These are phyloP conservation scores for Euphorbia lathyris DNA, from an alignment of 345 rosid genomes.

Conservation along the genomic window DNA sequence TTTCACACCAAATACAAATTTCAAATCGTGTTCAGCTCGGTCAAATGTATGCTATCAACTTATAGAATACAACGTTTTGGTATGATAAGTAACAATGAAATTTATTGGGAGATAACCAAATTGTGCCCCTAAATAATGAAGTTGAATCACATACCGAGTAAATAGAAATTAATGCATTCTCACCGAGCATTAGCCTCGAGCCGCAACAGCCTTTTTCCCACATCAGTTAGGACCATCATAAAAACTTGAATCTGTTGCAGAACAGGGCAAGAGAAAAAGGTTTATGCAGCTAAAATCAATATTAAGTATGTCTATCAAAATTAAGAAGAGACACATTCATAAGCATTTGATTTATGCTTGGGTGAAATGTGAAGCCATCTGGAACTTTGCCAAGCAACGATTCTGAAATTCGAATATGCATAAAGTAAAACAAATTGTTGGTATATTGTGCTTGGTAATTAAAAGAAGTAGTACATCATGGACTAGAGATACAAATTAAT, in stretches of 20 bases:
- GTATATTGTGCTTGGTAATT: neutral
- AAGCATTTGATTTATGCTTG: constrained; percentile 90
- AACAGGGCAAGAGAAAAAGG: neutral
- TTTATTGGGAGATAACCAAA: neutral
- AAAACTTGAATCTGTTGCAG: neutral
- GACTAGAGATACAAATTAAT: constrained; percentile 1
- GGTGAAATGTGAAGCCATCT: constrained; percentile 87
- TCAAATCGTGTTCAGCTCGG: neutral
- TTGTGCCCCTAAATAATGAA: neutral
- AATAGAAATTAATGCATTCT: neutral
- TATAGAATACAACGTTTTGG: neutral
- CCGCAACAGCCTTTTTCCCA: neutral
- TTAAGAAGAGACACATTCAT: constrained; percentile 35
- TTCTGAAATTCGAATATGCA: constrained; percentile 82
- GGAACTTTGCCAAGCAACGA: constrained; percentile 93
- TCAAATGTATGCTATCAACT: neutral
- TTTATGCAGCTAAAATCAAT: neutral
- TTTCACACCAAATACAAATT: too few species aligned
- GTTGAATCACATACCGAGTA: neutral
- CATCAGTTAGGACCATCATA: neutral
- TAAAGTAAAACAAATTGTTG: neutral
- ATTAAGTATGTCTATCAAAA: neutral
- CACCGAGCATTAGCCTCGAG: neutral
- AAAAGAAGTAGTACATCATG: neutral
- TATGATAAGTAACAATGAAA: neutral